These are phyloP conservation scores for Plasmodium falciparum DNA, from an alignment of 169 alveolate species.

Conservation along the genomic window DNA sequence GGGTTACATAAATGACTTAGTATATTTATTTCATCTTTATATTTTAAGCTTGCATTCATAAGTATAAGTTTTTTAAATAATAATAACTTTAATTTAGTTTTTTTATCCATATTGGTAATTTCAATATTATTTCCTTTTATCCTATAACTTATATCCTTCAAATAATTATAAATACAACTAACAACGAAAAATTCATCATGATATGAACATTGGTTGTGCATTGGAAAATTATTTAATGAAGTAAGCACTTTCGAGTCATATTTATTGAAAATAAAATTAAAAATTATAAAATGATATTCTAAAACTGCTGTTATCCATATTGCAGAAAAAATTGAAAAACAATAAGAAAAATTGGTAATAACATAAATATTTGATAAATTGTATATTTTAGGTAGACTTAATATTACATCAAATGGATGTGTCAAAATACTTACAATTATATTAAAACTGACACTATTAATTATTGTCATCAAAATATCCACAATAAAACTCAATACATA, in stretches of 20 bases:
- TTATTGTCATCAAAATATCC: conserved; percentile 62
- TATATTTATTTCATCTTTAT: conserved; percentile 72
- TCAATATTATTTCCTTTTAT: conserved; percentile 68
- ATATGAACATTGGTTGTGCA: conserved; percentile 64
- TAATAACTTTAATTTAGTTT: conserved; percentile 61
- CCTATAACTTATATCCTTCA: conserved; percentile 64
- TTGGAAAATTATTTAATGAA: conserved; percentile 64
- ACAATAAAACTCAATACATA: conserved; percentile 68
- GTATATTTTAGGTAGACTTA: conserved; percentile 64
- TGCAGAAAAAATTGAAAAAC: conserved; percentile 65
- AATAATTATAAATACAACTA: conserved; percentile 61
- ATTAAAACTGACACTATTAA: conserved; percentile 52
- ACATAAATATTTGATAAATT: conserved; percentile 70
- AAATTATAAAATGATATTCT: conserved; percentile 72
- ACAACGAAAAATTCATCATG: conserved; percentile 75
- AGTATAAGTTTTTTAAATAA: conserved; percentile 59
- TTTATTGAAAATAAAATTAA: conserved; percentile 63
- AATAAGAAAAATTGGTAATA: conserved; percentile 64
- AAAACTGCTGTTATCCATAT: conserved; percentile 72
- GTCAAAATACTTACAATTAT: conserved; percentile 46
- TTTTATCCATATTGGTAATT: conserved; percentile 70
- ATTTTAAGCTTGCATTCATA: conserved; percentile 66
- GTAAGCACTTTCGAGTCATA: conserved; percentile 64
- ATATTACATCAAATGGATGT: conserved; percentile 74
- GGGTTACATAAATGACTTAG: conserved; percentile 70